Conservation (phyloP, 768 basidiomycete genomes). For the Tulasnella sp. region DNA sequence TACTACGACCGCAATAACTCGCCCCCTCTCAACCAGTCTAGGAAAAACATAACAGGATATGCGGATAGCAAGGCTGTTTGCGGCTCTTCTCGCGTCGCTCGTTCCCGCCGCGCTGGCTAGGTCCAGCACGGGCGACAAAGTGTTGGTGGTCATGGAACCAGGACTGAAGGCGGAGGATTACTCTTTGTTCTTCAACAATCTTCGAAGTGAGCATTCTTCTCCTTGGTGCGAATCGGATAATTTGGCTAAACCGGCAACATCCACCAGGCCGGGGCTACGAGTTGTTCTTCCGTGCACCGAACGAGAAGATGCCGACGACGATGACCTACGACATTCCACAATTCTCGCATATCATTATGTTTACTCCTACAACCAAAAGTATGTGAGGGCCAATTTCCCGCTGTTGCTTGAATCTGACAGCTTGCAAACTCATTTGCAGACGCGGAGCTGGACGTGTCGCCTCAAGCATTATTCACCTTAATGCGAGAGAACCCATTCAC, state of each 20-base stretch:
- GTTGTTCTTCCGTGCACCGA: slow-evolving; percentile 78
- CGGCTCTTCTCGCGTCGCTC: background rate
- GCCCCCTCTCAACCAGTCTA: background rate
- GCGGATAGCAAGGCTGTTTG: background rate
- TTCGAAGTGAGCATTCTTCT: slow-evolving; percentile 49
- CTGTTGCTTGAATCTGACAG: background rate
- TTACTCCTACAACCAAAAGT: slow-evolving; percentile 85
- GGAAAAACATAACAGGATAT: background rate
- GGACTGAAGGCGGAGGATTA: slow-evolving; percentile 58
- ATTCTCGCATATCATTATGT: slow-evolving; percentile 81
- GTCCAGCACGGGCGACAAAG: slow-evolving; percentile 74
- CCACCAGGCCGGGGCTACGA: slow-evolving; percentile 68
- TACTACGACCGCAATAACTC: background rate
- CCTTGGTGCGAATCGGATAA: background rate
- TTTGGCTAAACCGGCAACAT: slow-evolving; percentile 1
- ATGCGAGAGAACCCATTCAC: slow-evolving; percentile 49
- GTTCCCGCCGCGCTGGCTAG: slow-evolving; percentile 36
- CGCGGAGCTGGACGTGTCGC: slow-evolving; percentile 66
- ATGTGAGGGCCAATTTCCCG: slow-evolving; percentile 26
- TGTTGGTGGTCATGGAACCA: slow-evolving; percentile 79
- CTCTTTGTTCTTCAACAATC: slow-evolving; percentile 70
- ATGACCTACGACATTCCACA: slow-evolving; percentile 61
- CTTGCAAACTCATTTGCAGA: slow-evolving; percentile 36
- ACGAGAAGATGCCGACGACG: slow-evolving; percentile 57
- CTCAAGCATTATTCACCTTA: slow-evolving; percentile 68